These are phyloP conservation scores for Metarhizium brunneum DNA, from an alignment of 2,329 filamentous ascomycete species.

Conservation along the genomic window DNA sequence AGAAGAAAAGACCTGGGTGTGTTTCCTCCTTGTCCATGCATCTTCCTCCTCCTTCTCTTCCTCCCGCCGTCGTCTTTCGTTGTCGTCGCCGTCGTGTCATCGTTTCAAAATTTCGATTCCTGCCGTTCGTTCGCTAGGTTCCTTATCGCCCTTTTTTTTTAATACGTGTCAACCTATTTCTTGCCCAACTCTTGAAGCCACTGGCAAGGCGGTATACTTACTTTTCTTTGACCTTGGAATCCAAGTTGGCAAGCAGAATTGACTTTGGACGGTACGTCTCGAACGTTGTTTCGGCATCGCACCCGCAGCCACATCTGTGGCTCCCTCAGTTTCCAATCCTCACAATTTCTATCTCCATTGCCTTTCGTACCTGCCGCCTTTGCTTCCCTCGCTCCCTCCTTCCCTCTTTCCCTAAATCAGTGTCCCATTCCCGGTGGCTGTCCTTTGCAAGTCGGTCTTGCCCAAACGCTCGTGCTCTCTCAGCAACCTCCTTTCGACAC, in stretches of 20 bases:
- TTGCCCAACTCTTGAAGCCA: slow-evolving; percentile 2
- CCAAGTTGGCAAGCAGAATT: neutral
- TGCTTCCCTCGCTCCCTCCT: neutral
- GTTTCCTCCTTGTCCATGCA: slow-evolving; percentile 1
- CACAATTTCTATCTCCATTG: neutral
- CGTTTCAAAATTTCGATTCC: slow-evolving; percentile 24
- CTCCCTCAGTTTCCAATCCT: neutral
- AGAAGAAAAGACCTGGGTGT: slow-evolving; percentile 3
- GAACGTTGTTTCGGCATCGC: neutral
- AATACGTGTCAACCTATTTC: slow-evolving; percentile 1
- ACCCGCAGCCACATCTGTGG: neutral
- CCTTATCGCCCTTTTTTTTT: slow-evolving; percentile 15
- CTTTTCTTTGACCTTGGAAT: neutral
- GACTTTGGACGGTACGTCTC: neutral
- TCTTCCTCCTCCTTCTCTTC: slow-evolving; percentile 16
- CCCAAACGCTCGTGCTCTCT: neutral
- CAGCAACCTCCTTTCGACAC: neutral
- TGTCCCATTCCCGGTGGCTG: neutral
- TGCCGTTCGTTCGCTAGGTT: slow-evolving; percentile 28
- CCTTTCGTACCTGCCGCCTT: neutral
- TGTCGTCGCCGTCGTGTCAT: slow-evolving; percentile 17
- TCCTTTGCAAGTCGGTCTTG: neutral
- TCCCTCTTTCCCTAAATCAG: neutral
- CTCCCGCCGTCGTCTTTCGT: slow-evolving; percentile 14
- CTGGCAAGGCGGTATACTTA: neutral